phyloP scores from a whole-genome alignment of 2,329 filamentous ascomycete species.

The Aspergillus cejpii region DNA sequence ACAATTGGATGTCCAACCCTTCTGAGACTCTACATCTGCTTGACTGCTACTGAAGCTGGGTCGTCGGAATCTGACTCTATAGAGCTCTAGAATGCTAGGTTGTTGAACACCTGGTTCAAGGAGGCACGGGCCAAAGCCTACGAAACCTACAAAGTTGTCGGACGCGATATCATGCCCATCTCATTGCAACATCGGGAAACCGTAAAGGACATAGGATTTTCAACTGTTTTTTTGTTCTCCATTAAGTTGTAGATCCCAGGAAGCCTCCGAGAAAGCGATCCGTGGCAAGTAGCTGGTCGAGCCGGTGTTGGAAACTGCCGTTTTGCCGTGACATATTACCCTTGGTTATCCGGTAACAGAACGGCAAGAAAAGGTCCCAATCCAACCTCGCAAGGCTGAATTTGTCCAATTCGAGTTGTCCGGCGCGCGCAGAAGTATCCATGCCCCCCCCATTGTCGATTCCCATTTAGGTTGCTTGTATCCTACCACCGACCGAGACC shows the following conservation, averaged over 20 bases:
- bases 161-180: neutral
- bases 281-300: slow-evolving; percentile 28
- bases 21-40: too few species aligned
- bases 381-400: slow-evolving; percentile 5
- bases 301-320: slow-evolving; percentile 15
- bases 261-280: slow-evolving; percentile 29
- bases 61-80: neutral
- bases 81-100: too few species aligned
- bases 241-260: slow-evolving; percentile 30
- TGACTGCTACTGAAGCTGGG: neutral
- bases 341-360: slow-evolving; percentile 20
- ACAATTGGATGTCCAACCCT: too few species aligned
- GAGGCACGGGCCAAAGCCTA: neutral
- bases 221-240: slow-evolving; percentile 38
- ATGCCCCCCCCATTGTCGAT: slow-evolving; percentile 20
- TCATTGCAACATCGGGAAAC: neutral
- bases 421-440: slow-evolving; percentile 29
- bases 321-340: slow-evolving; percentile 9
- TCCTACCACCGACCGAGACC: slow-evolving; percentile 25
- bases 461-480: slow-evolving; percentile 26
- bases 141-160: too few species aligned
- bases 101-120: neutral
- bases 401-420: slow-evolving; percentile 24
- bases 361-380: slow-evolving; percentile 24
- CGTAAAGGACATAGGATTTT: slow-evolving; percentile 25